phyloP scores from a whole-genome alignment of 345 rosid species.

The Aethionema arabicum region DNA sequence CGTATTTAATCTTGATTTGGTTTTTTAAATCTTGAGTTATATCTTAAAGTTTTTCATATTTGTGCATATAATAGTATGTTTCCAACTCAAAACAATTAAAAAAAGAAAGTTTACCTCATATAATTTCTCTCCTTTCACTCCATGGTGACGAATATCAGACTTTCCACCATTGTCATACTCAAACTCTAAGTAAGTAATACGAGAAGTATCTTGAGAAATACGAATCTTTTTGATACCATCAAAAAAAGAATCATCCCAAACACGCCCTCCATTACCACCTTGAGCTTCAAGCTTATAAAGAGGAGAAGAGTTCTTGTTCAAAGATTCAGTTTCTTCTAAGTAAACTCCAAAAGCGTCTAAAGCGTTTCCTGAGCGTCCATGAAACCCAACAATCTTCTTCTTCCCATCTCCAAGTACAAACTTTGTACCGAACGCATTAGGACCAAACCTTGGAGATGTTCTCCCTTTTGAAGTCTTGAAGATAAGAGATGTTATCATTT shows the following conservation, averaged over 20 bases:
- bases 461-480: constrained; percentile 34
- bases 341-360: constrained; percentile 31
- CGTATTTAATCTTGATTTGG: too few species aligned
- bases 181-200: constrained; percentile 26
- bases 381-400: constrained; percentile 29
- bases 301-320: constrained; percentile 1
- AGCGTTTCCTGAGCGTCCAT: constrained; percentile 21
- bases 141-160: constrained; percentile 6
- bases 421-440: constrained; percentile 27
- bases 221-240: constrained; percentile 19
- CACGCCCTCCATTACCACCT: constrained; percentile 20
- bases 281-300: constrained; percentile 30
- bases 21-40: too few species aligned
- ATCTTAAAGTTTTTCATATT: too few species aligned
- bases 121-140: constrained; percentile 16
- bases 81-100: too few species aligned
- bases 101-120: constrained; percentile 19
- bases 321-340: neutral
- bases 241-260: constrained; percentile 32
- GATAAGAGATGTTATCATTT: constrained; percentile 18
- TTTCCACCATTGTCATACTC: constrained; percentile 22
- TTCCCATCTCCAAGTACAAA: constrained; percentile 16
- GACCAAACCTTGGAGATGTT: constrained; percentile 25
- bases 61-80: too few species aligned
- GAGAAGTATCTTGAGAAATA: constrained; percentile 17